phyloP scores from a whole-genome alignment of 345 rosid genomes.

The Eucalyptus coolabah region DNA sequence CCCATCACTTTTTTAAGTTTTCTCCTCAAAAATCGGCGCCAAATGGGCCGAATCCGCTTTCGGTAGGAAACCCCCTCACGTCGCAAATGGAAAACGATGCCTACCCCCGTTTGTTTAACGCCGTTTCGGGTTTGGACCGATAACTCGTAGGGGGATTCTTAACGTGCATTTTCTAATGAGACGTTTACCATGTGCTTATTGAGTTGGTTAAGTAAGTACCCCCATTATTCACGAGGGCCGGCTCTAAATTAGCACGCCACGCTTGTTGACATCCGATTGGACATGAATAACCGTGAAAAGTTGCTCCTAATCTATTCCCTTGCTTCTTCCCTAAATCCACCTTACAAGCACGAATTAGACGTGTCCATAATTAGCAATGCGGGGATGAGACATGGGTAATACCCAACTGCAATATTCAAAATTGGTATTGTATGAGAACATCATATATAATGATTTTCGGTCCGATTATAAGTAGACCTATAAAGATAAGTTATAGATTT shows the following conservation, averaged over 20 bases:
- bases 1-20: neutral
- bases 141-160: neutral
- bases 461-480: fast-evolving
- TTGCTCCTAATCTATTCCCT: neutral
- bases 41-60: neutral
- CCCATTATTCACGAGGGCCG: neutral
- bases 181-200: neutral
- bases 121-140: neutral
- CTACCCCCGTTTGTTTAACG: neutral
- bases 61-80: neutral
- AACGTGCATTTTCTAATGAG: neutral
- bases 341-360: neutral
- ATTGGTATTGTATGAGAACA: fast-evolving
- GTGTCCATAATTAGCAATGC: neutral
- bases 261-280: neutral
- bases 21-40: neutral
- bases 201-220: neutral
- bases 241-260: neutral
- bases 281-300: neutral
- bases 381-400: no score
- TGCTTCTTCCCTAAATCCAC: neutral
- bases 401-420: fast-evolving
- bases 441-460: neutral
- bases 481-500: no score
- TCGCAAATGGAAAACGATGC: neutral